Conservation (phyloP, 176 grass and related monocot species). For the Oryza officinalis region DNA sequence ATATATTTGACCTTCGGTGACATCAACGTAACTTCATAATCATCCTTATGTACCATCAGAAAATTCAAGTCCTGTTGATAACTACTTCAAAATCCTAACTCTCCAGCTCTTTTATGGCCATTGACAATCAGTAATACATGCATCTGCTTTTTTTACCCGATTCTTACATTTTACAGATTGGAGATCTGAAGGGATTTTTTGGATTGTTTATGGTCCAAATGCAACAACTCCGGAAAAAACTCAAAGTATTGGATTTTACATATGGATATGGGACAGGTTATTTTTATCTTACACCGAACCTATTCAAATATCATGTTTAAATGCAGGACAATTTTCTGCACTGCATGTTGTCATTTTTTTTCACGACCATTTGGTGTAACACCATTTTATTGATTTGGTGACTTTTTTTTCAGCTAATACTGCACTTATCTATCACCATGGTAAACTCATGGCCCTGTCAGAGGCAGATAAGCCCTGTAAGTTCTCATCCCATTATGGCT, state of each 20-base stretch:
- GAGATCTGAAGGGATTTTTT: constrained; percentile 88
- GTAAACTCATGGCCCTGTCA: constrained; percentile 87
- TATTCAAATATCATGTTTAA: constrained; percentile 15
- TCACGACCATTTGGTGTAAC: neutral
- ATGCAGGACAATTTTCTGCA: neutral
- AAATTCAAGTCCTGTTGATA: neutral
- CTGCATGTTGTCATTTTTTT: neutral
- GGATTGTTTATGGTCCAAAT: constrained; percentile 96
- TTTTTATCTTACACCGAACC: neutral
- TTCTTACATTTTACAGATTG: constrained; percentile 58
- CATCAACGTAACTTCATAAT: neutral
- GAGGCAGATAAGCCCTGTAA: constrained; percentile 98
- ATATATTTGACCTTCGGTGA: neutral
- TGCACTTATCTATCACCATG: constrained; percentile 91
- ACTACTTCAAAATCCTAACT: neutral
- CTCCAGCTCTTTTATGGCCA: neutral
- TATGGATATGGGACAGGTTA: constrained; percentile 84
- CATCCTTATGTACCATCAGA: constrained; percentile 6
- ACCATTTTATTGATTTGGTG: neutral
- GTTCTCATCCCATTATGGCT: constrained; percentile 24
- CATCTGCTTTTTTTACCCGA: neutral
- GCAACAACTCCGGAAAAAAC: constrained; percentile 77
- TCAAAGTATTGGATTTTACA: constrained; percentile 82
- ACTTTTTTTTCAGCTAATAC: constrained; percentile 71
- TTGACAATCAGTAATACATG: neutral